Evolutionary conservation across 2,329 filamentous ascomycete genomes (phyloP), one percentile per base, ranked within the genome.

Genomic region (Monosporascus sp.): DNA sequence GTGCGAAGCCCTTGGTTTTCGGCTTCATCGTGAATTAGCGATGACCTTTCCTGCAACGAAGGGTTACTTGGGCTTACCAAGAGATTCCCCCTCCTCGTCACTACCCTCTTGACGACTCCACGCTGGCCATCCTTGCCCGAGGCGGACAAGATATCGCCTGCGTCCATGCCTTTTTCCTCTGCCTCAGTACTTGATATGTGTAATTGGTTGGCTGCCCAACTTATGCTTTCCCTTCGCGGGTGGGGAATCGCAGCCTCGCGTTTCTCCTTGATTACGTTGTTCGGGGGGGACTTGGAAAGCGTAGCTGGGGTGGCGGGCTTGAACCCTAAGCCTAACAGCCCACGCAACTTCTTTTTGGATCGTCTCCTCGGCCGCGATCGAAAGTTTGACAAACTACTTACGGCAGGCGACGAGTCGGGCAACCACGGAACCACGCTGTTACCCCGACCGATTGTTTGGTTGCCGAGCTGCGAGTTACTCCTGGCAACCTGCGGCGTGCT

Each of bases 1-100:
- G 87, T 5, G 92, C 91, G 70, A 99, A 99, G 0, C 88, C 91
- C 73, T 96, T 96, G 1, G 93, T 94, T 77, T 97, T 99, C 14
- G 95, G 94, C 89, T 95, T 60, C 37, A 37, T 19, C 14, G 7
- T 43, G 49, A 37, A 59, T 76, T 58, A 76, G 68, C 55, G 43
- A 48, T 6, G 20, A n/a, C 22, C 31, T 11, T 11, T 48, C 50
- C 24, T 14, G 19, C 19, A 37, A 27, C 52, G n/a, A 37, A 48
- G 14, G 7, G 6, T 16, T 9, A 37, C 27, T 20, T 44, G 40
- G 27, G 74, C 86, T 68, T 78, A 94, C 90, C 66, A 99, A 72
- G 56, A 99, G 78, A 70, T 96, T 99, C 7, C 92, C 90, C 55
- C 93, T 82, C 50, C 94, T 81, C 7, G 91, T 95, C 7, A 97